Base-by-base conservation (phyloP, 2,329 filamentous ascomycete species). In the Calycina marina region DNA sequence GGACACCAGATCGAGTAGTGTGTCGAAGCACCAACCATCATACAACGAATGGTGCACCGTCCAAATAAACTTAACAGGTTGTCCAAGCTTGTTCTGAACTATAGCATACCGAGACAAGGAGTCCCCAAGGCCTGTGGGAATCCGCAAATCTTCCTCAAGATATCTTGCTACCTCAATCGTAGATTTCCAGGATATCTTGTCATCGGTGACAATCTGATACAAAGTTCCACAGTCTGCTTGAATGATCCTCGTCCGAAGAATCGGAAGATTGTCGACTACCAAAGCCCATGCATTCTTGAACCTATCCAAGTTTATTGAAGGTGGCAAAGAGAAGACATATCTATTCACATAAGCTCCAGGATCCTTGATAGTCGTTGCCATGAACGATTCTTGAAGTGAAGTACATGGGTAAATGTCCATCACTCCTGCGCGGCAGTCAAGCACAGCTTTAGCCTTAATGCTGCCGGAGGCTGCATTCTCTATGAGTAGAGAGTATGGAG, bases 21-120 rank as follows among this genome's bases (percentile, higher is more conserved):
- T 4, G 5, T 16, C 6, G 49, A 72, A 63, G 3, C 69, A 72
- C 72, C 72, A 76, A 13, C 72, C 71, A 50, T 77, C 72, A 46
- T 73, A 76, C 1, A 73, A 40, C 1, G 66, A 61, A 51, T 77
- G 72, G 41, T 74, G 70, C 5, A 14, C 13, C 10, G 35, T 40
- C 34, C 30, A 37, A 4, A 31, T 22, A 14, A 40, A 22, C 6
- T 17, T 8, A 14, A 5, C 5, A 13, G 12, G 5, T 15, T 13
- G 12, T 31, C 12, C 15, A 4, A n/a, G 14, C n/a, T 14, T 18
- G 13, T 9, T 16, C 17, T 37, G 25, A 14, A 39, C 20, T 10
- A 44, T 29, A 2, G 35, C 32, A 8, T 26, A 37, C 18, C 32
- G 28, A 14, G 12, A 29, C 10, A 44, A 27, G 3, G 10, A n/a